Evolutionary conservation across 2,329 filamentous ascomycete genomes (phyloP).

Genomic region (Ceratocystis lukuohia): DNA sequence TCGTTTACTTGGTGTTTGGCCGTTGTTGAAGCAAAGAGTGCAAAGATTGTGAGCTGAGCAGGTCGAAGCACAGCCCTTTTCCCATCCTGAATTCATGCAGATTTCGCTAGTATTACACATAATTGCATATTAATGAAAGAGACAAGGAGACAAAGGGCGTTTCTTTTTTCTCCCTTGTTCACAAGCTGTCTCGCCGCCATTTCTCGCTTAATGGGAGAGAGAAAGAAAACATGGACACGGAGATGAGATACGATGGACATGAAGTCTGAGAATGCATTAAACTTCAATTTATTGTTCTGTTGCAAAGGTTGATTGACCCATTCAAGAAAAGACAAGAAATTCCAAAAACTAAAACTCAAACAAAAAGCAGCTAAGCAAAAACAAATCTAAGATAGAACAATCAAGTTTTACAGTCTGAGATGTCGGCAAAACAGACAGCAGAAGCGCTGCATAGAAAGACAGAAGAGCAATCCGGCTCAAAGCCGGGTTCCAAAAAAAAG

Average conservation of each 20-base stretch:
- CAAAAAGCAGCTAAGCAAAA: background rate
- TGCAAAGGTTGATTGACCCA: background rate
- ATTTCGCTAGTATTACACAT: background rate
- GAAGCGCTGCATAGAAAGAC: background rate
- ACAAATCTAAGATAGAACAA: background rate
- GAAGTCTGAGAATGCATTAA: background rate
- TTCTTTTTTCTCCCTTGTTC: background rate
- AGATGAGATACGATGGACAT: background rate
- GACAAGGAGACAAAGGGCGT: background rate
- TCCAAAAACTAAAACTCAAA: background rate
- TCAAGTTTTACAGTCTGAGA: background rate
- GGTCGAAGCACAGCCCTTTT: background rate
- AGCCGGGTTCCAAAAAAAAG: background rate
- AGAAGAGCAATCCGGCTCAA: background rate
- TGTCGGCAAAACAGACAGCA: background rate
- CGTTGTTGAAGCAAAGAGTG: background rate
- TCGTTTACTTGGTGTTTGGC: background rate
- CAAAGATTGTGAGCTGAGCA: background rate
- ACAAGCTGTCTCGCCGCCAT: background rate
- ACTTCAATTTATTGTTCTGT: background rate
- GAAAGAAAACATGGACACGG: background rate
- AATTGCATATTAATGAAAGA: background rate
- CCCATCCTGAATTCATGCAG: constrained; percentile 1
- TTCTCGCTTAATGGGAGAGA: background rate
- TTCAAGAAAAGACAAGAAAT: background rate